These are phyloP conservation scores for Plasmodium fragile DNA, from an alignment of 169 alveolate species.

Conservation along the genomic window DNA sequence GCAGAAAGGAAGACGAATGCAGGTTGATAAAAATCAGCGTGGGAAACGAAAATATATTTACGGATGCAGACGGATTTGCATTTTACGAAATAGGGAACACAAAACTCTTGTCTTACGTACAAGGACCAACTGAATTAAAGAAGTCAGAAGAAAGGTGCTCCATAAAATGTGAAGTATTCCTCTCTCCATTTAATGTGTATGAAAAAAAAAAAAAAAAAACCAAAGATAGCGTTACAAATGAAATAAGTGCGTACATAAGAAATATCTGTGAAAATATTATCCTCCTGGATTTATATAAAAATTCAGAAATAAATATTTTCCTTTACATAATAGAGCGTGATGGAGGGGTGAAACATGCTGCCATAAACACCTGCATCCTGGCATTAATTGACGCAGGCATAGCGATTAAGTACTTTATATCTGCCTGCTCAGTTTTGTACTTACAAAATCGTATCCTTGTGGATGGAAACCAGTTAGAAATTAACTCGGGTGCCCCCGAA, in stretches of 20 bases:
- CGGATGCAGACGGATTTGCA: slow-evolving; percentile 71
- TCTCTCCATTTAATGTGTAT: slow-evolving; percentile 71
- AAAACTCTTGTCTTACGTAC: slow-evolving; percentile 64
- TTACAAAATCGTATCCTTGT: slow-evolving; percentile 76
- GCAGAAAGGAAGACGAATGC: slow-evolving; percentile 80
- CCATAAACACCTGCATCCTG: slow-evolving; percentile 80
- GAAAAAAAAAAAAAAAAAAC: slow-evolving; percentile 68
- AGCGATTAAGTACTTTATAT: slow-evolving; percentile 82
- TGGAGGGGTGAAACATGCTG: slow-evolving; percentile 84
- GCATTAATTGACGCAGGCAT: slow-evolving; percentile 88
- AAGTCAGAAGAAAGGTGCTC: slow-evolving; percentile 70
- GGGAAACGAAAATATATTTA: slow-evolving; percentile 77
- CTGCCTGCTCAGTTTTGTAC: slow-evolving; percentile 81
- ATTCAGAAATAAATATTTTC: slow-evolving; percentile 60
- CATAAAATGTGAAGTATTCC: slow-evolving; percentile 69
- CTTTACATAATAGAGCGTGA: slow-evolving; percentile 44
- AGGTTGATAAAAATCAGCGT: slow-evolving; percentile 80
- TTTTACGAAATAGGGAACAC: slow-evolving; percentile 73
- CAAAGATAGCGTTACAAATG: slow-evolving; percentile 67
- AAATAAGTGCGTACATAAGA: slow-evolving; percentile 74
- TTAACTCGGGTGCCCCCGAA: slow-evolving; percentile 73
- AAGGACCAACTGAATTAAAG: slow-evolving; percentile 74
- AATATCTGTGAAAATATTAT: slow-evolving; percentile 74
- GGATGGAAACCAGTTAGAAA: slow-evolving; percentile 71
- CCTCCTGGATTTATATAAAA: slow-evolving; percentile 79